Percentiles rank a stretch among this genome's conserved stretches.
Evolutionary conservation across 139 green algal genomes (phyloP).

Genomic region (Chlorella vulgaris): DNA sequence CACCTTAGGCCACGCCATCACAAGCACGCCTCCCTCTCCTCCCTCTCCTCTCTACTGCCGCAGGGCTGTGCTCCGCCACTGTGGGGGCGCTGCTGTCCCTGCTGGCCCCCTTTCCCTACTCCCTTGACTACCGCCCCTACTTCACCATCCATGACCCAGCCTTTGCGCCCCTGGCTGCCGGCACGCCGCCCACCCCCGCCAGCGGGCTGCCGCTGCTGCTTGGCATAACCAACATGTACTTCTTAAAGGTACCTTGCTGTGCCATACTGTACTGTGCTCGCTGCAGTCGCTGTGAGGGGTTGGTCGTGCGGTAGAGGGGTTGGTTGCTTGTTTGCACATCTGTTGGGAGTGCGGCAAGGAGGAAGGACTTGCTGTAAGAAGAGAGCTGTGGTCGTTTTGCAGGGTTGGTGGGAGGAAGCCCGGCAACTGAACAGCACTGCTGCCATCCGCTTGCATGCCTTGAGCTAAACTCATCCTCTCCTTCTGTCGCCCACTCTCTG

Average conservation of each 20-base stretch:
- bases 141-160: slow-evolving; percentile 92
- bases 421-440: too few species aligned
- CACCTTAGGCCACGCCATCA: neutral
- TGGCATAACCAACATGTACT: slow-evolving; percentile 92
- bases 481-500: neutral
- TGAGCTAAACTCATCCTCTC: neutral
- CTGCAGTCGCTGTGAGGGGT: neutral
- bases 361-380: neutral
- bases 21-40: neutral
- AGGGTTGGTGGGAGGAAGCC: neutral
- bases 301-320: too few species aligned
- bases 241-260: slow-evolving; percentile 86
- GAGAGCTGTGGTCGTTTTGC: too few species aligned
- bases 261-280: too few species aligned
- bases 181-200: slow-evolving; percentile 34
- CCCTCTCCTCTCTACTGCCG: neutral
- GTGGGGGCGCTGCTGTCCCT: slow-evolving; percentile 80
- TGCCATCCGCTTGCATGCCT: too few species aligned
- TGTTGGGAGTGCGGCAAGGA: neutral
- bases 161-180: slow-evolving; percentile 65
- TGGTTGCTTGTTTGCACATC: too few species aligned
- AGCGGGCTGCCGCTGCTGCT: slow-evolving; percentile 69
- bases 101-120: slow-evolving; percentile 81
- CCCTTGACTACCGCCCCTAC: slow-evolving; percentile 82
- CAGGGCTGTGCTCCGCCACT: slow-evolving; percentile 59